Evolutionary conservation across 78 protist genomes (phyloP), one percentile per base, ranked within the genome.

Genomic region (Guillardia theta): DNA sequence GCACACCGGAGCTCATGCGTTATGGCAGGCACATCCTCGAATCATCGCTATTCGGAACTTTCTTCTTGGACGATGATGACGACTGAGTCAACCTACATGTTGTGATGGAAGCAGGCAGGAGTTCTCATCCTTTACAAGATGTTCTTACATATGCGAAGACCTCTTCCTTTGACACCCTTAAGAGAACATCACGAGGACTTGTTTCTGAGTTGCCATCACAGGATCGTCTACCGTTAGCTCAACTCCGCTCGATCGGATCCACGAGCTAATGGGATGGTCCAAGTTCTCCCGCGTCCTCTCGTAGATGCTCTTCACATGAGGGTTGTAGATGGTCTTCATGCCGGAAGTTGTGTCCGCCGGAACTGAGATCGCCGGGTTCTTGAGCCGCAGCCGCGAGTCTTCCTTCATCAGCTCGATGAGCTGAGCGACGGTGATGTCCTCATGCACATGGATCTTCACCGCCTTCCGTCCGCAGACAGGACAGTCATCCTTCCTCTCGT

Each of bases 401-500:
- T 70, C 83, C 83, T 70, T 70, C 83, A 70, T 70, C 83, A 22
- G 33, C 83, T 70, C 83, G 9, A 70, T 18, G n/a, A 70, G 83
- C 41, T 70, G 83, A 30, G 70, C 70, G 70, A 58, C 27, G 70
- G 70, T 58, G 70, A 58, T 24, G 70, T 58, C 70, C 70, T 58
- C 27, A 30, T 24, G 70, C 27, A 58, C 70, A 30, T 24, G 27
- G 6, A 58, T 24, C 70, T 58, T 58, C 27, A 58, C 70, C 1
- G 70, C 2, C 2, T 24, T 30, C 27, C 70, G 70, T 24, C 70
- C 27, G 80, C 98, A 96, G 39, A 96, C 97, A 21, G 96, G 96
- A 88, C 98, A 97, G 77, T 94, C 95, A 44, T 47, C 97, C 43
- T 95, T 94, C n/a, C 76, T 48, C 93, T 97, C 98, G 70, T 96